Evolutionary conservation across 2,329 filamentous ascomycete species (phyloP).

Genomic region (Fusarium armeniacum): DNA sequence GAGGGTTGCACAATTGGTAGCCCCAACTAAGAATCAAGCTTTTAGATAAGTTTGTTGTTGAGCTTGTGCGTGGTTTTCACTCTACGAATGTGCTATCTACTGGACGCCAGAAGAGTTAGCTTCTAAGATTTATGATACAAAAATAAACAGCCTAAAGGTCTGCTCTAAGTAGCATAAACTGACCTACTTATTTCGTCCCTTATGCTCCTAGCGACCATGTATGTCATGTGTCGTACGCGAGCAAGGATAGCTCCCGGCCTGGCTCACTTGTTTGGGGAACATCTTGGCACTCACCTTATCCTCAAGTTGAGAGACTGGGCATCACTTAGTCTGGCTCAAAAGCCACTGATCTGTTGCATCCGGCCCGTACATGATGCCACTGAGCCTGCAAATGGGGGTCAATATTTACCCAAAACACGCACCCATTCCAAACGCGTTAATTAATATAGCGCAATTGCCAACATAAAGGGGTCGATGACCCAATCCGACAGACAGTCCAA

Average conservation of each 20-base stretch:
- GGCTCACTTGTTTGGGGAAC: neutral
- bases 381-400: neutral
- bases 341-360: slow-evolving; percentile 12
- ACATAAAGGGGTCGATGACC: slow-evolving; percentile 1
- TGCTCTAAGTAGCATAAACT: neutral
- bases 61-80: neutral
- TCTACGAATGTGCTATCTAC: neutral
- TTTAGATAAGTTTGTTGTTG: neutral
- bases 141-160: neutral
- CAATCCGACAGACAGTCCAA: neutral
- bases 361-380: neutral
- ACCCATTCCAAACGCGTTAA: neutral
- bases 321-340: slow-evolving; percentile 21
- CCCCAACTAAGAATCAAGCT: neutral
- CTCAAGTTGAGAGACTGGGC: neutral
- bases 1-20: neutral
- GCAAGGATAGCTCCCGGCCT: slow-evolving; percentile 8
- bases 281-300: neutral
- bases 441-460: slow-evolving; percentile 17
- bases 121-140: neutral
- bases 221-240: neutral
- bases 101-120: neutral
- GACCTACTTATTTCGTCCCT: neutral
- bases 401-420: slow-evolving; percentile 8
- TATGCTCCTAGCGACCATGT: neutral